Percentiles rank a stretch among this genome's conserved stretches.
phyloP scores from a whole-genome alignment of 2,329 filamentous ascomycete genomes.

The Phyllosticta capitalensis region DNA sequence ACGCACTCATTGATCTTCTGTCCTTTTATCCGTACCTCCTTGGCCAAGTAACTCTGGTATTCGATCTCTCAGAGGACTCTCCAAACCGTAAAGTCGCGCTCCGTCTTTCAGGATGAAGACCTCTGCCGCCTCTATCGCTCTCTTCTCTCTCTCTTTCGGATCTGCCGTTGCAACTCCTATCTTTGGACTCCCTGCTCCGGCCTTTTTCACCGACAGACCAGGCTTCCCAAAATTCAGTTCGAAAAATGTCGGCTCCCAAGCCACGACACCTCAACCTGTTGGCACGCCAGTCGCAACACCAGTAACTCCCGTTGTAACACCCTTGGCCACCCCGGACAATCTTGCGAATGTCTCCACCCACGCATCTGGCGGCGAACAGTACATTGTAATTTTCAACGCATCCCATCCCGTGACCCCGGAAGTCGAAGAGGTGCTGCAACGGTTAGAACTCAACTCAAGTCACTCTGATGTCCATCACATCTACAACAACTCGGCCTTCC shows the following conservation, averaged over 20 bases:
- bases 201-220: background rate
- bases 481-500: constrained; percentile 33
- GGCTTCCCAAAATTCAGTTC: background rate
- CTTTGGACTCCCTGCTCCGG: background rate
- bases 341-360: constrained; percentile 11
- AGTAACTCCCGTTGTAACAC: background rate
- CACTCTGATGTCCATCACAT: constrained; percentile 30
- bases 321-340: background rate
- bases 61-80: background rate
- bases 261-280: background rate
- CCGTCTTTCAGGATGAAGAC: constrained; percentile 3
- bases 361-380: constrained; percentile 23
- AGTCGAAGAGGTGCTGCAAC: constrained; percentile 25
- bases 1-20: background rate
- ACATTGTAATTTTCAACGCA: constrained; percentile 31
- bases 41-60: background rate
- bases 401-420: constrained; percentile 21
- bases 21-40: background rate
- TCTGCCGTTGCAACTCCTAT: background rate
- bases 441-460: constrained; percentile 26
- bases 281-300: background rate
- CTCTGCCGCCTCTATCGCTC: background rate
- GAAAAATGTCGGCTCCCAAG: background rate
- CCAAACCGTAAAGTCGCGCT: background rate
- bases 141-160: background rate